Conservation (phyloP, 306 rosid species). For the Carpinus fangiana region DNA sequence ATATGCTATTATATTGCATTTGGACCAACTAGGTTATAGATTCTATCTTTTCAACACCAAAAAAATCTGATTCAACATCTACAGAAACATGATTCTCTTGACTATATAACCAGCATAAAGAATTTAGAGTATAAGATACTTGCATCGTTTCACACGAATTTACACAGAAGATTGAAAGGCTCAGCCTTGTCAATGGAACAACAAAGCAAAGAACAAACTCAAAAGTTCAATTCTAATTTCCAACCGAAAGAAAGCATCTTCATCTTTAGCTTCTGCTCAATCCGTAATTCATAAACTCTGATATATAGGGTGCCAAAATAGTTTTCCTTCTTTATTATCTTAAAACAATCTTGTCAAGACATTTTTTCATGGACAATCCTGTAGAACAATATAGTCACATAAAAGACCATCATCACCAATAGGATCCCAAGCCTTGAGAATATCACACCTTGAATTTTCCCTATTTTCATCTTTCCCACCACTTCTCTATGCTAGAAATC, state of each 20-base stretch:
- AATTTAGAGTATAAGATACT: background rate
- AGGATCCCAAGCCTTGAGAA: background rate
- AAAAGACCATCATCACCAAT: background rate
- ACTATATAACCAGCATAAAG: background rate
- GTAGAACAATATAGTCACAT: background rate
- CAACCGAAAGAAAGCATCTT: background rate
- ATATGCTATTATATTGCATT: background rate
- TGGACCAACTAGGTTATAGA: background rate
- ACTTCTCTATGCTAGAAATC: background rate
- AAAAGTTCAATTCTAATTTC: background rate
- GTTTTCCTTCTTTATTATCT: background rate
- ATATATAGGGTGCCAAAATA: background rate
- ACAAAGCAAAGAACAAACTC: background rate
- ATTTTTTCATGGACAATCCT: background rate
- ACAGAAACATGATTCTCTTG: background rate
- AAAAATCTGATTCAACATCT: background rate
- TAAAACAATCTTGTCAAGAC: conserved; percentile 1
- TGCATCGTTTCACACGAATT: background rate
- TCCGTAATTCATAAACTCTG: background rate
- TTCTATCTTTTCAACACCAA: background rate
- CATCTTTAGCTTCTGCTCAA: background rate
- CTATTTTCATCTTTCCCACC: background rate
- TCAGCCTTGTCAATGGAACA: background rate
- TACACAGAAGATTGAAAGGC: background rate
- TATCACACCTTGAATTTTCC: background rate